These are phyloP conservation scores for Metarhizium guizhouense DNA, from an alignment of 2,329 filamentous ascomycete species.

Conservation along the genomic window DNA sequence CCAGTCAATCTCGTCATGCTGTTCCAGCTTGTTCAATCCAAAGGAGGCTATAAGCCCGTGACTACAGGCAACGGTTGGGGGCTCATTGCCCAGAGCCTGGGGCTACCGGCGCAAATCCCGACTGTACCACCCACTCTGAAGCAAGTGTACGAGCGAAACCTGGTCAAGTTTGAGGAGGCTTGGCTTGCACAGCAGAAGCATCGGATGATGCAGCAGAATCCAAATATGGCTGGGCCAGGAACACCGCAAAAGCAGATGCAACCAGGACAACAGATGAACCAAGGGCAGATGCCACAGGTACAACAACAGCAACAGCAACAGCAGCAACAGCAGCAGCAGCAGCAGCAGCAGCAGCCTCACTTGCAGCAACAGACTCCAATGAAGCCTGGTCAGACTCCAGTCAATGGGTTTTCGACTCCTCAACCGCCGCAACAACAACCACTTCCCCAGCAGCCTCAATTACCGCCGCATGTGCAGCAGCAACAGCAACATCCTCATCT, in stretches of 20 bases:
- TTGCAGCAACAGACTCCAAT: conserved; percentile 30
- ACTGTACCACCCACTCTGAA: conserved; percentile 62
- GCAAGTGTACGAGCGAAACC: conserved; percentile 64
- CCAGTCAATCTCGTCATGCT: conserved; percentile 66
- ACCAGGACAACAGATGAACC: conserved; percentile 25
- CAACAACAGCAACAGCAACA: conserved; percentile 16
- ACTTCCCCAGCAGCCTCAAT: conserved; percentile 7
- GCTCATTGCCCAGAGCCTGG: conserved; percentile 56
- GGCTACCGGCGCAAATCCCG: conserved; percentile 55
- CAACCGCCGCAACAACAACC: conserved; percentile 17
- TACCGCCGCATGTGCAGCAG: conserved; percentile 5
- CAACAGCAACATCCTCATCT: neutral
- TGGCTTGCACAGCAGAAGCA: conserved; percentile 49
- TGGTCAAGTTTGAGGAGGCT: conserved; percentile 67
- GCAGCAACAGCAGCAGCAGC: too few species aligned
- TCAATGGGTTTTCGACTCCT: conserved; percentile 29
- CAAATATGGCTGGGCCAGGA: conserved; percentile 9
- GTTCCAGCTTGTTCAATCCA: conserved; percentile 65
- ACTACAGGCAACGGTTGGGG: conserved; percentile 64
- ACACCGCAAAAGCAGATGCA: conserved; percentile 28
- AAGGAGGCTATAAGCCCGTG: conserved; percentile 70
- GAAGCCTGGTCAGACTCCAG: conserved; percentile 27
- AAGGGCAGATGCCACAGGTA: conserved; percentile 21
- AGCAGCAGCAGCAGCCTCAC: conserved; percentile 9
- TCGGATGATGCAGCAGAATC: conserved; percentile 39